Conservation (phyloP, 129 eudicot genomes). For the Centella asiatica region DNA sequence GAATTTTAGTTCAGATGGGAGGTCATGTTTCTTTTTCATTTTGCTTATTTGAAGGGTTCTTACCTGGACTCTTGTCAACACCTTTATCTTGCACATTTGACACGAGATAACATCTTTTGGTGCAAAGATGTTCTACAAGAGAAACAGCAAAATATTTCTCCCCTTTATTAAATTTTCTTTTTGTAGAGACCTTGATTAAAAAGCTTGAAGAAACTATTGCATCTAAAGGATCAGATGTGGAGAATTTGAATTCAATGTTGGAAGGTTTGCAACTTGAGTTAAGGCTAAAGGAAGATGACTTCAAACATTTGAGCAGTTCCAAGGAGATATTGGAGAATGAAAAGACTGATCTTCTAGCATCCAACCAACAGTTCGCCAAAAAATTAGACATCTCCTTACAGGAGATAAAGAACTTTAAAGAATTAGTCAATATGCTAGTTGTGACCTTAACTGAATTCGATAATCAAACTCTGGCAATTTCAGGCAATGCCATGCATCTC, state of each 20-base stretch:
- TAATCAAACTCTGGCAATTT: slow-evolving; percentile 42
- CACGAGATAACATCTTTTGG: neutral
- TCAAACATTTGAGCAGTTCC: slow-evolving; percentile 29
- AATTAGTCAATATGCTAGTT: slow-evolving; percentile 41
- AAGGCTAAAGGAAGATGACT: slow-evolving; percentile 51
- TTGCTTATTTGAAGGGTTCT: neutral
- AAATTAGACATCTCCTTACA: slow-evolving; percentile 44
- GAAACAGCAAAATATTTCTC: slow-evolving; percentile 2
- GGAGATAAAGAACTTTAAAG: slow-evolving; percentile 60
- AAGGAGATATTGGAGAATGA: slow-evolving; percentile 47
- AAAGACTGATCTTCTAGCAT: slow-evolving; percentile 40
- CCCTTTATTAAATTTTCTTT: slow-evolving; percentile 11
- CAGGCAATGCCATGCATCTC: slow-evolving; percentile 46
- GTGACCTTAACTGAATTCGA: slow-evolving; percentile 53
- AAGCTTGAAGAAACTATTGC: slow-evolving; percentile 55
- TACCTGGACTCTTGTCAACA: neutral
- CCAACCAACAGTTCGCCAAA: slow-evolving; percentile 37
- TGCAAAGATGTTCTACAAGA: neutral
- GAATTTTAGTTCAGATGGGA: neutral
- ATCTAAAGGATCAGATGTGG: slow-evolving; percentile 36
- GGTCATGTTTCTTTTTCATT: neutral
- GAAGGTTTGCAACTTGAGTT: slow-evolving; percentile 45
- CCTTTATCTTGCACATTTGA: slow-evolving; percentile 3
- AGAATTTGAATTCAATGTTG: slow-evolving; percentile 44
- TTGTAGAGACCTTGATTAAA: slow-evolving; percentile 53